Evolutionary conservation across 148 eudicot species (phyloP).

Genomic region (Vaccinium corymbosum): DNA sequence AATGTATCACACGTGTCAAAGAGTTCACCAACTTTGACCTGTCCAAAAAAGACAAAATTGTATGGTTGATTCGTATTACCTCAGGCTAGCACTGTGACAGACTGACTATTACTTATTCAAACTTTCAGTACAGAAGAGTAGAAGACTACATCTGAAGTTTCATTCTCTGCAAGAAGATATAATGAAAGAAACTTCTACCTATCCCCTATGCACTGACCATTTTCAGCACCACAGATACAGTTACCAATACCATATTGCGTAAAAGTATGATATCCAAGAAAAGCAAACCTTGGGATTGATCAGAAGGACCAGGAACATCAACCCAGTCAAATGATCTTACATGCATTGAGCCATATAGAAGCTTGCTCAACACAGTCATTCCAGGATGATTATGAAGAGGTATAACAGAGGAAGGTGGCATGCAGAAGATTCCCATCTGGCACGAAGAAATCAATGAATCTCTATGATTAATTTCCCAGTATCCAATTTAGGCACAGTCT

Average conservation of each 20-base stretch:
- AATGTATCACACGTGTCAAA: background rate
- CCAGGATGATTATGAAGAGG: slow-evolving; percentile 97
- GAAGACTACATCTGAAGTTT: background rate
- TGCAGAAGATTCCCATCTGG: slow-evolving; percentile 86
- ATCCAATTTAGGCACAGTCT: background rate
- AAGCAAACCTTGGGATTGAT: slow-evolving; percentile 7
- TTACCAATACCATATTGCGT: background rate
- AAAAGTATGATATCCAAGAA: background rate
- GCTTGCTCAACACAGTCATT: slow-evolving; percentile 95
- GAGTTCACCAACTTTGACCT: background rate
- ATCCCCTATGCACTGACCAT: background rate
- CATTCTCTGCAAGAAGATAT: background rate
- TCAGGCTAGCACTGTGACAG: background rate
- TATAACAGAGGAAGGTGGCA: slow-evolving; percentile 79
- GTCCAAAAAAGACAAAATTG: background rate
- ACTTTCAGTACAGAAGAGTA: background rate
- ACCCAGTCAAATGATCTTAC: slow-evolving; percentile 80
- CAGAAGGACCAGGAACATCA: slow-evolving; percentile 9
- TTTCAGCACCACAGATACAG: background rate
- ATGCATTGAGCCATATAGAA: slow-evolving; percentile 70
- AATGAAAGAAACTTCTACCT: background rate
- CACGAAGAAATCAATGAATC: slow-evolving; percentile 10
- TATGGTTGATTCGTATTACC: background rate
- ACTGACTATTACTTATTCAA: background rate
- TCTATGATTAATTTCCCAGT: too few relatives aligned